Evolutionary conservation across 768 basidiomycete genomes (phyloP), one percentile per base, ranked within the genome.

Genomic region (Rhodocollybia butyracea): DNA sequence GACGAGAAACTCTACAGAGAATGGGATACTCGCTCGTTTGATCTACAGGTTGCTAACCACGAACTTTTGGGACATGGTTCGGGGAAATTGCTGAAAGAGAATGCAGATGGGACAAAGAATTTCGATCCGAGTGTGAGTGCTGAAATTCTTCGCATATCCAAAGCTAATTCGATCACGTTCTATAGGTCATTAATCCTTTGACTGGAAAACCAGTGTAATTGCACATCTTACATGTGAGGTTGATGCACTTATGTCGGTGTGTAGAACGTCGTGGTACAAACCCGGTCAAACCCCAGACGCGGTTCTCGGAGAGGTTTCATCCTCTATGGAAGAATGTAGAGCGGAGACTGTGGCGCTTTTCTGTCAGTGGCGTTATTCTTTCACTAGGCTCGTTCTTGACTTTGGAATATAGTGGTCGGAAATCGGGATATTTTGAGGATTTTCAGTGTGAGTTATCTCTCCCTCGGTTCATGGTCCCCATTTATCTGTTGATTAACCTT

Each of bases 321-420:
- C 91, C 0, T 94, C 92, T 1, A 83, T 94, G 82, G 93, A 94
- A 70, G 92, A 94, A 72, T 94, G 92, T 61, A 84, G 93, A n/a
- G 92, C 92, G 8, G 93, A 95, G 71, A 80, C 89, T 2, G 92
- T 92, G 21, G 89, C 89, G 0, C 73, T 94, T 39, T 94, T 83
- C 71, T 78, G 91, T 89, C 63, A 73, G 83, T 15, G 32, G 32
- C 38, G 31, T 47, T 12, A 32, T 40, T 30, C 55, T 5, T 56
- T 22, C 52, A 45, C 26, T 41, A 48, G 34, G 42, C n/a, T 52
- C 36, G 12, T 15, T 12, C 51, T 19, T 29, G 17, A 8, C 26
- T 52, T 21, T 31, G 46, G 15, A 15, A 3, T 36, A 3, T 54
- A 91, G 90, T 91, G 60, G 85, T 82, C 57, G 81, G 86, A 73